Evolutionary conservation across 2,329 filamentous ascomycete species (phyloP).

Genomic region (Pseudogymnoascus sp.): DNA sequence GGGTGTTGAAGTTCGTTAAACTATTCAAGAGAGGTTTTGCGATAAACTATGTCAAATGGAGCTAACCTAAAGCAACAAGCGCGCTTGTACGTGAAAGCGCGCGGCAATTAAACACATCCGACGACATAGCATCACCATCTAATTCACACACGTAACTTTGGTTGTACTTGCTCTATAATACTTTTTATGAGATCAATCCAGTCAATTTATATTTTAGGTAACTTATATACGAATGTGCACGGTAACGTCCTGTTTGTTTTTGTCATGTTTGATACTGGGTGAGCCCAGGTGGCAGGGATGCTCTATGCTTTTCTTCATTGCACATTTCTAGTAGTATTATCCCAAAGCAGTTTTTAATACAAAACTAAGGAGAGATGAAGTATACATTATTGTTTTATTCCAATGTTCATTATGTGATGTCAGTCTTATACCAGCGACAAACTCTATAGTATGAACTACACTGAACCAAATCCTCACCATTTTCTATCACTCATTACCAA

Average conservation of each 20-base stretch:
- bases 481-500: neutral
- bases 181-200: neutral
- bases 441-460: neutral
- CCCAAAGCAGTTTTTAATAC: neutral
- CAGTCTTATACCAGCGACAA: neutral
- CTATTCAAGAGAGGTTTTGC: conserved; percentile 1
- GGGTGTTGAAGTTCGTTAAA: neutral
- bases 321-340: neutral
- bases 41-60: conserved; percentile 1
- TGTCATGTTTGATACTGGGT: neutral
- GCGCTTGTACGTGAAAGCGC: neutral
- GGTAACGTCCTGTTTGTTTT: neutral
- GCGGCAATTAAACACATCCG: neutral
- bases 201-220: neutral
- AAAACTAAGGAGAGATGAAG: neutral
- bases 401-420: neutral
- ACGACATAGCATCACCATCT: conserved; percentile 1
- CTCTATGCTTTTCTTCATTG: neutral
- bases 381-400: neutral
- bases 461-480: neutral
- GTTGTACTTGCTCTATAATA: neutral
- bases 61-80: conserved; percentile 4
- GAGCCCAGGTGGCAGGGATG: neutral
- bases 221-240: neutral
- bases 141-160: neutral